Conservation (phyloP, 2,329 filamentous ascomycete species). For the Penicillium frequentans region DNA sequence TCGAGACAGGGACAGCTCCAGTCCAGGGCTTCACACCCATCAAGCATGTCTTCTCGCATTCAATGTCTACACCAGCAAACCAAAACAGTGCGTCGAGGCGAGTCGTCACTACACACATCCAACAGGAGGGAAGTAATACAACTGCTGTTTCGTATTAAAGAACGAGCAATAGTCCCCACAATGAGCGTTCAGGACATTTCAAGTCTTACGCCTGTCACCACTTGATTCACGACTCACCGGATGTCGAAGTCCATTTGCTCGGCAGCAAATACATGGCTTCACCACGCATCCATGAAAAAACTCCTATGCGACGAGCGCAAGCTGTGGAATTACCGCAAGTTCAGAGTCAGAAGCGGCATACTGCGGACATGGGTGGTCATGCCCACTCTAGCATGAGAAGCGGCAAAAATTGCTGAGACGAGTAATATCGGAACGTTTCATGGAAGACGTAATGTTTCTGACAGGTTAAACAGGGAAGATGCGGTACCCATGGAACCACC, state of each 20-base stretch:
- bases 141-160: not conserved
- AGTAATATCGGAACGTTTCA: conserved; percentile 61
- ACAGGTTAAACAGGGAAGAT: conserved; percentile 75
- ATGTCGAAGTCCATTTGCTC: conserved; percentile 69
- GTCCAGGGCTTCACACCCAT: conserved; percentile 64
- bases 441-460: conserved; percentile 64
- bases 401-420: conserved; percentile 78
- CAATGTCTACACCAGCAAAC: conserved; percentile 75
- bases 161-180: conserved; percentile 66
- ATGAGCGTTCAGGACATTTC: not conserved
- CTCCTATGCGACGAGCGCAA: conserved; percentile 67
- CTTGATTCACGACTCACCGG: conserved; percentile 74
- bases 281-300: conserved; percentile 59
- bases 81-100: conserved; percentile 67
- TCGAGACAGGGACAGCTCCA: conserved; percentile 39
- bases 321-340: conserved; percentile 72
- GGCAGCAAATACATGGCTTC: conserved; percentile 89
- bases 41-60: conserved; percentile 78
- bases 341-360: conserved; percentile 46
- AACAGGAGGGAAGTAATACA: conserved; percentile 52
- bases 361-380: conserved; percentile 37
- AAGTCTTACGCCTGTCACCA: conserved; percentile 70
- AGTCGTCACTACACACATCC: conserved; percentile 85
- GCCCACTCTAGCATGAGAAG: conserved; percentile 67
- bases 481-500: conserved; percentile 60